Evolutionary conservation across 164 flowering plant genomes (phyloP).

Genomic region (Sedum album): DNA sequence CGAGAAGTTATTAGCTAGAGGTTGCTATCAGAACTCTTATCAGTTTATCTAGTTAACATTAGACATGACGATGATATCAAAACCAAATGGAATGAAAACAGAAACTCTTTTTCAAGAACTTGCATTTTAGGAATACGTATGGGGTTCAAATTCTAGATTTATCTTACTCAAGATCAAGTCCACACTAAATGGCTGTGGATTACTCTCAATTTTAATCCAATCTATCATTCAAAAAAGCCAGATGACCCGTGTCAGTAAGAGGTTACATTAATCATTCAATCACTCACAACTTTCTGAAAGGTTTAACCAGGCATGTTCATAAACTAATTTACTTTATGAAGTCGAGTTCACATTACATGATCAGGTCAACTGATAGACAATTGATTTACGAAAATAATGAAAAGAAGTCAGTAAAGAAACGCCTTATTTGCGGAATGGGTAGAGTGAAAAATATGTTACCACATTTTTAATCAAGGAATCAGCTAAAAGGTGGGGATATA

Average conservation of each 20-base stretch:
- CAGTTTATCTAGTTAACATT: not conserved
- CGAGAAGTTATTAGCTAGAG: not conserved
- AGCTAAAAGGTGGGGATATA: not conserved
- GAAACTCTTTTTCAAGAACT: not conserved
- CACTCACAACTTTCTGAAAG: not conserved
- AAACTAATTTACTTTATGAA: not conserved
- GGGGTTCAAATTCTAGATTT: not conserved
- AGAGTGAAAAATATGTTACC: not conserved
- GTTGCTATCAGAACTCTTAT: not conserved
- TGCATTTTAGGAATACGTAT: not conserved
- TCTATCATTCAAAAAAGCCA: constrained; percentile 3
- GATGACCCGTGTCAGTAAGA: too few species aligned
- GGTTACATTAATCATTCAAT: not conserved
- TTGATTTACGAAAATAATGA: not conserved
- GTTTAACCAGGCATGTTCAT: not conserved
- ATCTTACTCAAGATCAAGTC: not conserved
- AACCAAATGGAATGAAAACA: not conserved
- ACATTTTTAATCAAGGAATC: not conserved
- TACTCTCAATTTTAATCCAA: too few species aligned
- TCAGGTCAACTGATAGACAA: not conserved
- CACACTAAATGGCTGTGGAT: not conserved
- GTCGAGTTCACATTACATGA: not conserved
- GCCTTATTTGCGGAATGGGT: not conserved
- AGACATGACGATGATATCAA: too few species aligned
- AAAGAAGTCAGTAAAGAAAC: not conserved